These are phyloP conservation scores for Sphagnurus paluster DNA, from an alignment of 1,284 basidiomycete species.

Conservation along the genomic window DNA sequence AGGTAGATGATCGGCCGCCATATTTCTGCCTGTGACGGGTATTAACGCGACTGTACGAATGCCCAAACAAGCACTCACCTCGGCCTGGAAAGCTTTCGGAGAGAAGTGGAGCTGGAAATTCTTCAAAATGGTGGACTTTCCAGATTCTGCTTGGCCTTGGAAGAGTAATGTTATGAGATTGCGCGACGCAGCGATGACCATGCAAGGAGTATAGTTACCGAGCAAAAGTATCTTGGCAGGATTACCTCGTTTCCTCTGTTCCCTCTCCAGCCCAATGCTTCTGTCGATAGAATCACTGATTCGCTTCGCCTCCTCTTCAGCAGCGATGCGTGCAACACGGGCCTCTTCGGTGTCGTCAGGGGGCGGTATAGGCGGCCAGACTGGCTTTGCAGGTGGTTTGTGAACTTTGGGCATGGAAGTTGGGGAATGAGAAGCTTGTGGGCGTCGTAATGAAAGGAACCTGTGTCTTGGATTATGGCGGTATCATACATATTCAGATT, in stretches of 20 bases:
- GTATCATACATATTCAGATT: slow-evolving; percentile 11
- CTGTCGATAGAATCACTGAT: slow-evolving; percentile 57
- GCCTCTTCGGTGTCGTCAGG: slow-evolving; percentile 38
- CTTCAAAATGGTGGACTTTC: slow-evolving; percentile 66
- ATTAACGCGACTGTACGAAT: not conserved
- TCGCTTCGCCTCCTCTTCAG: slow-evolving; percentile 52
- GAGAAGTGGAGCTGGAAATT: slow-evolving; percentile 64
- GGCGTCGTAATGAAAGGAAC: not conserved
- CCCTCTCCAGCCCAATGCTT: slow-evolving; percentile 45
- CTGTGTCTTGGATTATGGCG: not conserved
- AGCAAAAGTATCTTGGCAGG: slow-evolving; percentile 54
- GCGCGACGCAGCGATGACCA: not conserved
- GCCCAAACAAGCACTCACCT: slow-evolving; percentile 31
- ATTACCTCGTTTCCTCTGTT: slow-evolving; percentile 36
- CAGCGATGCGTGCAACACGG: slow-evolving; percentile 36
- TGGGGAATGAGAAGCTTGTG: slow-evolving; percentile 4
- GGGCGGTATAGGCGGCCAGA: slow-evolving; percentile 37
- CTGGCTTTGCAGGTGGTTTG: slow-evolving; percentile 10
- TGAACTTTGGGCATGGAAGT: slow-evolving; percentile 21
- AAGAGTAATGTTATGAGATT: not conserved
- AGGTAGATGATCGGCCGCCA: slow-evolving; percentile 66
- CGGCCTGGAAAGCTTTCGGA: slow-evolving; percentile 55
- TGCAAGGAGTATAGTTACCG: slow-evolving; percentile 39
- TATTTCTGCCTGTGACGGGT: slow-evolving; percentile 36
- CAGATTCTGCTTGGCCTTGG: slow-evolving; percentile 63